phyloP scores from a whole-genome alignment of 352 stramenopile genomes.

The Phytophthora aleatoria region DNA sequence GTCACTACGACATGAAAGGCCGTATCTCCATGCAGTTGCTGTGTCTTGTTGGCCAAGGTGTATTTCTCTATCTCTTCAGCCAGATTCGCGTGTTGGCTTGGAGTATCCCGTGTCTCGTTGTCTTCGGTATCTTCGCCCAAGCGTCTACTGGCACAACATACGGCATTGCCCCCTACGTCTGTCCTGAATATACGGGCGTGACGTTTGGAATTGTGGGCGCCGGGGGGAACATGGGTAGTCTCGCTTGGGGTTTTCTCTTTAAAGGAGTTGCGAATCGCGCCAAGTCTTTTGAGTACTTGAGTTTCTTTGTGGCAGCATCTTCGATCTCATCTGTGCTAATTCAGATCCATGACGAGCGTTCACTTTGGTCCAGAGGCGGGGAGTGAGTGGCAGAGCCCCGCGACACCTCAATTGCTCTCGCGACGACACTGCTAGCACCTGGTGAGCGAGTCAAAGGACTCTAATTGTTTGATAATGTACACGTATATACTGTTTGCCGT shows the following conservation, averaged over 20 bases:
- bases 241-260: slow-evolving; percentile 59
- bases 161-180: slow-evolving; percentile 64
- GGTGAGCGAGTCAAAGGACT: neutral
- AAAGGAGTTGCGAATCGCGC: slow-evolving; percentile 37
- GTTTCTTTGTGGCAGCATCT: slow-evolving; percentile 33
- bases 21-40: slow-evolving; percentile 73
- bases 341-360: slow-evolving; percentile 27
- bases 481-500: neutral
- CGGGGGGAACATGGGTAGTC: slow-evolving; percentile 51
- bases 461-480: slow-evolving; percentile 7
- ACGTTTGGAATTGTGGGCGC: slow-evolving; percentile 58
- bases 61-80: slow-evolving; percentile 80
- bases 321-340: slow-evolving; percentile 15
- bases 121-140: slow-evolving; percentile 89
- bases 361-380: slow-evolving; percentile 21
- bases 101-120: slow-evolving; percentile 78
- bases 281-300: slow-evolving; percentile 50
- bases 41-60: slow-evolving; percentile 66
- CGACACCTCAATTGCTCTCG: neutral
- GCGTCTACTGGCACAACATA: slow-evolving; percentile 48
- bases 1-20: slow-evolving; percentile 39
- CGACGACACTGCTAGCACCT: slow-evolving; percentile 9
- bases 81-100: slow-evolving; percentile 31
- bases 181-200: slow-evolving; percentile 41
- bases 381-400: neutral